Base-by-base conservation (phyloP, 1,284 basidiomycete species). In the Papiliotrema terrestris region DNA sequence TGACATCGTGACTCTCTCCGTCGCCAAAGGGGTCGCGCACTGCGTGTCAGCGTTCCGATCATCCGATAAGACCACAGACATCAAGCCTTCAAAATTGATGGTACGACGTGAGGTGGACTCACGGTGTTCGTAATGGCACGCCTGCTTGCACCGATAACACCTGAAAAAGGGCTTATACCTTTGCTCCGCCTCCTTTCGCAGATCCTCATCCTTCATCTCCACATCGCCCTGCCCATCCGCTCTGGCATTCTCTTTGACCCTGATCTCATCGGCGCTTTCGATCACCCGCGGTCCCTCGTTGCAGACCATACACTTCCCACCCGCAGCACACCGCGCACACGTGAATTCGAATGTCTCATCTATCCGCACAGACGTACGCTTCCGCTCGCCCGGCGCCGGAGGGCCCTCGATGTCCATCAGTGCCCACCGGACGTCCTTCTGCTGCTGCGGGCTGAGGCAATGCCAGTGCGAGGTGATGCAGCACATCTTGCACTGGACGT, bases 281-380 rank as follows among this genome's bases (percentile, higher is more conserved):
- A 4, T 15, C 5, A 8, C 17, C 23, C 17, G 13, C 23, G 8
- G 43, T 60, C 86, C 81, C 69, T 83, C 35, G n/a, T 66, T 80
- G 74, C 90, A 92, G 13, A 82, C 81, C 80, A 91, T 86, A 71
- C 89, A 92, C n/a, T 83, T 73, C 13, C 86, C 85, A 15, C 84
- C 85, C 62, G 85, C 86, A 66, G 80, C 81, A 68, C 91, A 93
- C n/a, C 82, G 77, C 22, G 83, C 82, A 67, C 91, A 93, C 26
- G 87, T 78, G 66, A 91, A 93, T 57, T 87, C 84, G 0, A 88
- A 88, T 1, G 82, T 84, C 68, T 89, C 82, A 57, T 84, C 73
- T 36, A 80, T 69, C 42, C 76, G 77, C 11, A 93, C 55, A 2
- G 56, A 58, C 41, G 52, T 49, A 75, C 29, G 60, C 13, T 44